Evolutionary conservation across 805 yeast genomes (phyloP), one percentile per base, ranked within the genome.

Genomic region (Candida bentonensis): DNA sequence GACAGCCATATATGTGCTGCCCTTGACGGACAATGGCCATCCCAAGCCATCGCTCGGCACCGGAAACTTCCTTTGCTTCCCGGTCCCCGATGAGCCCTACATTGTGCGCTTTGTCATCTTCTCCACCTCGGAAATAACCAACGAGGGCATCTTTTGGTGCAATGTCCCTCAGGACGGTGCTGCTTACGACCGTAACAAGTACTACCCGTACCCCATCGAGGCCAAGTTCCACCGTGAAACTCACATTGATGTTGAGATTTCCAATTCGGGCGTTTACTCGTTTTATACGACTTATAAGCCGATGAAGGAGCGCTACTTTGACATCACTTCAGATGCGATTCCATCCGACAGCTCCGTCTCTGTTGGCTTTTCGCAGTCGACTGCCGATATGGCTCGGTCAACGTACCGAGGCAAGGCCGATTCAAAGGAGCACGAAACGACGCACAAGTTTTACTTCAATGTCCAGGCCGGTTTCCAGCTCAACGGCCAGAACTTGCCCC

Each of bases 401-500:
- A 30, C 36, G 13, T 30, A 30, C 36, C 36, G 36, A 15, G 44
- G 43, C 20, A 40, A 25, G 22, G 64, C 60, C 25, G 55, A 49
- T 11, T 28, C 53, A 3, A 64, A 59, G n/a, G 47, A 60, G 30
- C 52, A 69, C 34, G 63, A 62, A 21, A 67, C 74, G 1, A 78
- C 94, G 0, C 65, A 78, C 26, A 70, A 73, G 51, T 79, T 68
- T 61, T 58, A 68, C 49, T 84, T 89, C 60, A 79, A 77, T 23
- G 94, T 82, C 11, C 86, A 88, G 1, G 94, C 96, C 2, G 75
- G 78, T 13, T 69, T 89, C 46, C 64, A 66, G 39, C 65, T 84
- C 45, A 69, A 72, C 41, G 76, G 66, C 39, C 58, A 68, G 15
- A 76, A 70, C 51, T 53, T 88, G 23, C 80, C 89, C 1, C 71